Base-by-base conservation (phyloP, 1,284 basidiomycete species). In the Cronartium ribicola region DNA sequence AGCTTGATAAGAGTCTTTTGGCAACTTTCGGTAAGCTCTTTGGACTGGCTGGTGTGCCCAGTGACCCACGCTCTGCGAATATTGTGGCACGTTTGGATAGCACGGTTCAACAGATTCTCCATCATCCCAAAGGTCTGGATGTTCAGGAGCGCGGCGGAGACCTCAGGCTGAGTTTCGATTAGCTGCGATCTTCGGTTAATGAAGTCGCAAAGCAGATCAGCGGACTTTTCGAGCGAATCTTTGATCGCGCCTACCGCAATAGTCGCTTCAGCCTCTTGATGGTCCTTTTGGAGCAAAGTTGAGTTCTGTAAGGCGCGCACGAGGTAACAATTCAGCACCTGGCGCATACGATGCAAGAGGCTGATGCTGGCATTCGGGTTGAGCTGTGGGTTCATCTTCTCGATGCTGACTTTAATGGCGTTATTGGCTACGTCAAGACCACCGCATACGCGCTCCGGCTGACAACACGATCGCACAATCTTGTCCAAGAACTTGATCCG, bases 351-450 rank as follows among this genome's bases (percentile, higher is more conserved):
- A 39, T 60, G 46, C 69, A 71, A 64, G 7, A 71, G 44, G 37
- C 60, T 61, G 37, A 48, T 61, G 43, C 61, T 63, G 41, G 59
- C 44, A 20, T 55, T 64, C 11, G 43, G 37, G 40, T 71, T 61
- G n/a, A 63, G 65, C 40, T 71, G 69, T 55, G 62, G 63, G 20
- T 63, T 46, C 37, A 71, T 71, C 41, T 62, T 60, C 40, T 71
- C 61, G 39, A 71, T 71, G 48, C 69, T 71, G 39, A 71, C 63
- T 61, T 63, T 65, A 43, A 48, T 62, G 14, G 69, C 69, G 63
- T 71, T 62, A 17, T 65, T 63, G 29, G 69, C 69, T 39, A 71
- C 69, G 22, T 61, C 69, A 20, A 71, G 61, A 14, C 69, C 69
- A 20, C 51, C 61, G 20, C 44, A 37, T 8, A 60, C 69, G 40